Evolutionary conservation across 192 early-diverging fungal species (phyloP).

Genomic region (Obelidium mucronatum): DNA sequence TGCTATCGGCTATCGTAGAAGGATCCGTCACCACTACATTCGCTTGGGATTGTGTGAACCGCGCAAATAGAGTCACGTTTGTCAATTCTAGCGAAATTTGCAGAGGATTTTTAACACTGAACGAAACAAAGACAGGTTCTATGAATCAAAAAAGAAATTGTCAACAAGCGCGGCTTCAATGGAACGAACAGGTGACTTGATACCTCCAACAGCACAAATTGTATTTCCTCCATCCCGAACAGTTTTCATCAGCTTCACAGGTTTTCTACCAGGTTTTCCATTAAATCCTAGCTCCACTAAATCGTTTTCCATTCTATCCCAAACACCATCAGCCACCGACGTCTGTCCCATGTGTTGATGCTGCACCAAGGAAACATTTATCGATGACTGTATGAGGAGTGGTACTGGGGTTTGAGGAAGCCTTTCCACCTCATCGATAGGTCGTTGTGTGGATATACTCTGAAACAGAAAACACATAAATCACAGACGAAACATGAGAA

Average conservation of each 20-base stretch:
- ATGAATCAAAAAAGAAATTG: not conserved
- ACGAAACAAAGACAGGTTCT: constrained; percentile 76
- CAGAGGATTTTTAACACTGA: constrained; percentile 75
- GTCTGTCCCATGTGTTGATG: constrained; percentile 41
- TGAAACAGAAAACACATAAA: not conserved
- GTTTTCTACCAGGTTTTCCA: not conserved
- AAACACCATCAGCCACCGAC: constrained; percentile 57
- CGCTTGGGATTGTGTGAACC: constrained; percentile 11
- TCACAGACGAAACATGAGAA: not conserved
- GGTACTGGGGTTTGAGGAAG: constrained; percentile 70
- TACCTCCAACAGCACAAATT: constrained; percentile 81
- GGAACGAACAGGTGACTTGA: not conserved
- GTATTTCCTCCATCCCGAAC: constrained; percentile 57
- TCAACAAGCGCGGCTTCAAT: not conserved
- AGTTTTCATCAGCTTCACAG: constrained; percentile 30
- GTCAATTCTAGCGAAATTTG: constrained; percentile 71
- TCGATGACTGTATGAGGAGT: constrained; percentile 35
- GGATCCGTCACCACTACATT: not conserved
- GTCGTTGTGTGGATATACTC: not conserved
- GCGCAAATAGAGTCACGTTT: constrained; percentile 61
- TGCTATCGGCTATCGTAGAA: not conserved
- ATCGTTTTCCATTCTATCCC: constrained; percentile 76
- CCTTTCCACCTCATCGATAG: constrained; percentile 51
- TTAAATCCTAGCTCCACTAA: constrained; percentile 61
- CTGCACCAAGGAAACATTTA: constrained; percentile 45